Evolutionary conservation across 2,329 filamentous ascomycete species (phyloP).

Genomic region (Thelonectria rubi): DNA sequence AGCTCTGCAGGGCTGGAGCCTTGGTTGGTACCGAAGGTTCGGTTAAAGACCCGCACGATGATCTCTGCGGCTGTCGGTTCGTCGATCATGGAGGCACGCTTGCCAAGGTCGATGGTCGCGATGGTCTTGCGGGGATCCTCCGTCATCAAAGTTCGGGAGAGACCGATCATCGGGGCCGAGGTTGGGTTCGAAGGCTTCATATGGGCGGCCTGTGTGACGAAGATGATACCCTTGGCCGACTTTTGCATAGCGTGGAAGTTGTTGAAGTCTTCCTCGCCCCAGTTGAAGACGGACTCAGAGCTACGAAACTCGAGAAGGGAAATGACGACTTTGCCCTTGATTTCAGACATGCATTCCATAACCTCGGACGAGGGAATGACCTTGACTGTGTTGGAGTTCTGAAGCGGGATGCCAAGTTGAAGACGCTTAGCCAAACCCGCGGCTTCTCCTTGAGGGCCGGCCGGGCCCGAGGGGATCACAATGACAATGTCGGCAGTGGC

Average conservation of each 20-base stretch:
- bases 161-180: conserved; percentile 53
- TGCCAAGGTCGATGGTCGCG: conserved; percentile 54
- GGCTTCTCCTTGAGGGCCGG: conserved; percentile 15
- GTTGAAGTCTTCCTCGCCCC: conserved; percentile 51
- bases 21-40: conserved; percentile 32
- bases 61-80: conserved; percentile 23
- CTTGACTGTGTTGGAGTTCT: not conserved
- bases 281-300: conserved; percentile 48
- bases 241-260: conserved; percentile 52
- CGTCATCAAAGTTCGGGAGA: conserved; percentile 59
- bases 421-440: not conserved
- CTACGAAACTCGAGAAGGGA: conserved; percentile 57
- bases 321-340: conserved; percentile 49
- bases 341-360: conserved; percentile 16
- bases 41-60: conserved; percentile 41
- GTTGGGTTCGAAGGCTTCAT: conserved; percentile 47
- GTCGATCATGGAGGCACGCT: conserved; percentile 32
- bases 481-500: conserved; percentile 24
- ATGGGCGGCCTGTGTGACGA: conserved; percentile 57
- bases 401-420: not conserved
- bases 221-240: conserved; percentile 53
- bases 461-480: conserved; percentile 25
- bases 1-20: conserved; percentile 45
- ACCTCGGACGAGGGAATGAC: conserved; percentile 25
- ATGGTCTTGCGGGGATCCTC: conserved; percentile 57